A percentile compares a stretch with the other conserved stretches of the same genome.
Conservation (phyloP, 1,284 basidiomycete species). For the Malassezia sp. region DNA sequence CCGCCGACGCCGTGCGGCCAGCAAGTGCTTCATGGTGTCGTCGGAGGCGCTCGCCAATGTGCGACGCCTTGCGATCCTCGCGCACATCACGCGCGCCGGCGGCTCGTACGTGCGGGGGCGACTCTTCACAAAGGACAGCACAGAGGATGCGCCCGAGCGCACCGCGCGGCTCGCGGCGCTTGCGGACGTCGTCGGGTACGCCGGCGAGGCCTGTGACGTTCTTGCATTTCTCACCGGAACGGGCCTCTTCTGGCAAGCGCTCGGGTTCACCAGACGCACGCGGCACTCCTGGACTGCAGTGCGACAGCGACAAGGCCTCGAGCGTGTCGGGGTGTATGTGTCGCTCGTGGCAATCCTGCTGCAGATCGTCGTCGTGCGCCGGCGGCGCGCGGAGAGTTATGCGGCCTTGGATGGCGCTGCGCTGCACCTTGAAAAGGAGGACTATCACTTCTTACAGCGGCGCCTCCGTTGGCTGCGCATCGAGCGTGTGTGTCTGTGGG, state of each 20-base stretch:
- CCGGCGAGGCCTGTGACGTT: constrained; percentile 30
- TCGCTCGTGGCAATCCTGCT: constrained; percentile 22
- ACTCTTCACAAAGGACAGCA: neutral
- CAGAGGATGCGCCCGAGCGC: neutral
- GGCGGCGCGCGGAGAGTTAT: neutral
- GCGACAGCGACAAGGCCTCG: constrained; percentile 26
- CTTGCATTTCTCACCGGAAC: constrained; percentile 23
- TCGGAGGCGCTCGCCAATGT: constrained; percentile 13
- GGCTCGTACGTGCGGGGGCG: neutral
- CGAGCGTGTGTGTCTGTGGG: constrained; percentile 12
- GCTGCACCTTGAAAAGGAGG: neutral
- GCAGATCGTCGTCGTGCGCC: constrained; percentile 1
- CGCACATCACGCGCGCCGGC: neutral
- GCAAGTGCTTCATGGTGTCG: constrained; percentile 3
- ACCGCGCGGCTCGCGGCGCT: constrained; percentile 2
- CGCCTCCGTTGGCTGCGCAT: constrained; percentile 12
- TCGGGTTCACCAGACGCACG: constrained; percentile 20
- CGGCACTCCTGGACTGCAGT: constrained; percentile 17
- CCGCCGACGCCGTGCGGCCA: neutral
- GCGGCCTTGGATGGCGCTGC: neutral
- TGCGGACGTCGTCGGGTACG: constrained; percentile 6
- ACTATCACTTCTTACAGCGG: neutral
- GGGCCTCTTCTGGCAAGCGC: constrained; percentile 29
- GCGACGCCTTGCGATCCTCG: constrained; percentile 11
- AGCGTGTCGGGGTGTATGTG: constrained; percentile 26